Evolutionary conservation across 139 green algal genomes (phyloP), one percentile per base, ranked within the genome.

Genomic region (Chlamydomonas sp.): DNA sequence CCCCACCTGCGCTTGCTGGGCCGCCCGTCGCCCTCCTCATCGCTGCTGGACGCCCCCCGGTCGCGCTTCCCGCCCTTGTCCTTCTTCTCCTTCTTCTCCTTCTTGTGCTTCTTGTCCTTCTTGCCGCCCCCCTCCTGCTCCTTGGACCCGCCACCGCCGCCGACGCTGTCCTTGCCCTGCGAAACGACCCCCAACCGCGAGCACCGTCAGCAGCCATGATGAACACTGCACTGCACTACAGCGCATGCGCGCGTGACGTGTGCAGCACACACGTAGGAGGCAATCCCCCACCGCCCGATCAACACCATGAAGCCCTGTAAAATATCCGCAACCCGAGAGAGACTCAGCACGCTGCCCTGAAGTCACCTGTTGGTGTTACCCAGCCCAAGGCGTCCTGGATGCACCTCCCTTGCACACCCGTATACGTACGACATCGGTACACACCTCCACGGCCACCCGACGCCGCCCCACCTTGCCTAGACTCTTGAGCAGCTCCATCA

Each of bases 401-500:
- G 31, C 31, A 49, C 31, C 31, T 49, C 31, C 31, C 31, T 49
- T 49, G 31, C 31, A 49, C 31, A 49, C 31, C 31, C 31, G 31
- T 49, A 49, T 49, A 49, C 31, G 31, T 49, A 49, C 31, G 31
- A 49, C 31, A 49, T 49, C 31, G 31, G 31, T 49, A 49, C 31
- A 49, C 31, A 12, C 12, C 4, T 7, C 69, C 4, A 5, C 69
- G 18, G 16, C 69, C 12, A 20, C 69, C 69, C 15, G 17, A 18
- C 15, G 3, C 49, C 74, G 0, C 0, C 80, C 2, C 74, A 87
- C 83, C 83, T 87, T 74, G n/a, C 49, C 73, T 3, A 87, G 73
- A 73, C 31, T 88, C 85, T 83, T 88, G 6, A 92, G 89, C 74
- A 97, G 94, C 85, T 85, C 75, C 85, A 92, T 81, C 95, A 97